Evolutionary conservation across 768 basidiomycete genomes (phyloP).

Genomic region (Tulasnella sp.): DNA sequence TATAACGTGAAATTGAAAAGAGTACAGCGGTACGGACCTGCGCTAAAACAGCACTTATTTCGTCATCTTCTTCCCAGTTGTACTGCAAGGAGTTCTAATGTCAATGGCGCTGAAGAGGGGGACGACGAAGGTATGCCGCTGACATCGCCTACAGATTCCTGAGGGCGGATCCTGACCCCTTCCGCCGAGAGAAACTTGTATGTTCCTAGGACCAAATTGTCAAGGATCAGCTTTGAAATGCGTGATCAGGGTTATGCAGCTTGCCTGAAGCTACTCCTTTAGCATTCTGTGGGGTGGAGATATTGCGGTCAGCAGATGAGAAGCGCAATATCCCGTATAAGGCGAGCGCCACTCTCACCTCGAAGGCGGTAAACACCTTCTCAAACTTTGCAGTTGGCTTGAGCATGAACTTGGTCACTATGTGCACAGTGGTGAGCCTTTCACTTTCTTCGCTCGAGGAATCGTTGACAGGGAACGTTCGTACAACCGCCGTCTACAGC

Average conservation of each 20-base stretch:
- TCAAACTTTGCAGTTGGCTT: conserved; percentile 19
- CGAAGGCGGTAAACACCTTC: conserved; percentile 18
- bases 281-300: not conserved
- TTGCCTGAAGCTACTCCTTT: conserved; percentile 11
- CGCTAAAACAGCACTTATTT: not conserved
- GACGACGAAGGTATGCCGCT: not conserved
- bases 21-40: not conserved
- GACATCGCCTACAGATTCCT: not conserved
- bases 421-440: not conserved
- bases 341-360: not conserved
- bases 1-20: not conserved
- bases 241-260: not conserved
- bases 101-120: not conserved
- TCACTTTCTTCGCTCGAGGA: not conserved
- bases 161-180: not conserved
- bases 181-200: not conserved
- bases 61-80: not conserved
- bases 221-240: not conserved
- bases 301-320: too few species aligned
- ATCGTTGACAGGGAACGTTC: not conserved
- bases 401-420: conserved; percentile 17
- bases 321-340: not conserved
- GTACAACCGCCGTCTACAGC: not conserved
- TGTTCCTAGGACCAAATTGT: not conserved
- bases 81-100: not conserved